A percentile compares a stretch with the other conserved stretches of the same genome.
Conservation (phyloP, 768 basidiomycete genomes). For the Tricholoma sp. region DNA sequence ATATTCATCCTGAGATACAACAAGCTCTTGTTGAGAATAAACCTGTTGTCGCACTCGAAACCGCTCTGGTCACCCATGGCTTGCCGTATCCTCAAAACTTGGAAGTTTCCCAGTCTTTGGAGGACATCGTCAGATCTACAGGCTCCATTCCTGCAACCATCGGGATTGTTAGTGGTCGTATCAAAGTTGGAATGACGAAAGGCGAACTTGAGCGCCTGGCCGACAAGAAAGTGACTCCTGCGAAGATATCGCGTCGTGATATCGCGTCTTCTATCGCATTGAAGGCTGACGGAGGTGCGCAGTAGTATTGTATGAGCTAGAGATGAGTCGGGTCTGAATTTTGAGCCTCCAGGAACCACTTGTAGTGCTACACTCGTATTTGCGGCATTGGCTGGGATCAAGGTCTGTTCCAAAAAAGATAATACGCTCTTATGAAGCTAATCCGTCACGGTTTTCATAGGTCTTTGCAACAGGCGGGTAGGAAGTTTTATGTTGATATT, state of each 20-base stretch:
- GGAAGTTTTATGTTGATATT: constrained; percentile 14
- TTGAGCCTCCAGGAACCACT: constrained; percentile 45
- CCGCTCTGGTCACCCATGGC: constrained; percentile 89
- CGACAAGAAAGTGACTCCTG: constrained; percentile 38
- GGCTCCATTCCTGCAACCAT: constrained; percentile 91
- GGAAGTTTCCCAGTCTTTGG: constrained; percentile 65
- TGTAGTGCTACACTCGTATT: constrained; percentile 72
- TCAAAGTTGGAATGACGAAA: constrained; percentile 77
- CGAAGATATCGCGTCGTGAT: constrained; percentile 78
- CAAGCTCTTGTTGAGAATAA: constrained; percentile 61
- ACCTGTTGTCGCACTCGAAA: constrained; percentile 89
- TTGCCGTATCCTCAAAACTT: constrained; percentile 79
- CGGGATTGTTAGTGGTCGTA: constrained; percentile 72
- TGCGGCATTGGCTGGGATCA: constrained; percentile 80
- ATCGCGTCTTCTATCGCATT: constrained; percentile 69
- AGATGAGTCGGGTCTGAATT: constrained; percentile 18
- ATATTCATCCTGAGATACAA: constrained; percentile 79
- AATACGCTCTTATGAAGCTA: not conserved
- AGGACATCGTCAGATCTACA: constrained; percentile 64
- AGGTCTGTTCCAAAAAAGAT: constrained; percentile 34
- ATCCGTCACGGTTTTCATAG: constrained; percentile 75
- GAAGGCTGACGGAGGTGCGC: constrained; percentile 66
- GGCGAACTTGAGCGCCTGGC: constrained; percentile 67
- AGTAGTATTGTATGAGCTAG: not conserved
- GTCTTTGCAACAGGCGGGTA: constrained; percentile 92